Percentiles rank a stretch among this genome's conserved stretches.
Conservation (phyloP, 768 basidiomycete species). For the Lactarius sp. region DNA sequence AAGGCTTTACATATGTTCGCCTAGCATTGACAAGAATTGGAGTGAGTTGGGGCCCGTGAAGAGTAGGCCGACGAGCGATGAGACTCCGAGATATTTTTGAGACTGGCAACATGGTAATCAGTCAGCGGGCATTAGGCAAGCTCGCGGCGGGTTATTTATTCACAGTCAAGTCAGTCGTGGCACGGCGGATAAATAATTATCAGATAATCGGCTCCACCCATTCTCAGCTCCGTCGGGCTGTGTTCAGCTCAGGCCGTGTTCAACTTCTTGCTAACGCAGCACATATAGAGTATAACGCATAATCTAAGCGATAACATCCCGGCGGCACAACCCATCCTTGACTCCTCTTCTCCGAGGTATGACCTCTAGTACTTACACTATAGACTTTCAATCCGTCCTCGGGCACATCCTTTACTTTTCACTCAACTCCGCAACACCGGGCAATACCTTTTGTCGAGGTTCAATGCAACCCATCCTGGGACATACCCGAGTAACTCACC, state of each 20-base stretch:
- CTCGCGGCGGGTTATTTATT: neutral
- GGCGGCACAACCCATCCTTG: neutral
- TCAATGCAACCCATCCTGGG: constrained; percentile 23
- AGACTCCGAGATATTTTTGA: constrained; percentile 46
- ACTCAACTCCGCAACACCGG: constrained; percentile 88
- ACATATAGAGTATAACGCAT: neutral
- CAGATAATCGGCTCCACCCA: constrained; percentile 21
- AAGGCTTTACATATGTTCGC: constrained; percentile 74
- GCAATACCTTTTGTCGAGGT: constrained; percentile 54
- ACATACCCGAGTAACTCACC: constrained; percentile 42
- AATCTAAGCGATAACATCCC: neutral
- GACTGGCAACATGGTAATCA: constrained; percentile 51
- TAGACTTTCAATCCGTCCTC: constrained; percentile 5
- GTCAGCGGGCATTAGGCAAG: neutral
- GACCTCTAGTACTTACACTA: constrained; percentile 7
- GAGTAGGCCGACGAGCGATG: constrained; percentile 28
- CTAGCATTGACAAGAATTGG: constrained; percentile 27
- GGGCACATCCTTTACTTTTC: constrained; percentile 50
- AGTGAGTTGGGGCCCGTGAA: constrained; percentile 30
- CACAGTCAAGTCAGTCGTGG: neutral
- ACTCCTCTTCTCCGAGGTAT: neutral
- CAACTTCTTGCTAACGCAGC: neutral
- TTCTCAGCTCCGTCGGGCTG: neutral
- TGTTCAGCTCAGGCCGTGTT: too few species aligned
- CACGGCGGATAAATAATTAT: constrained; percentile 18